phyloP scores from a whole-genome alignment of 352 stramenopile species.

The Pythium scleroteichum region DNA sequence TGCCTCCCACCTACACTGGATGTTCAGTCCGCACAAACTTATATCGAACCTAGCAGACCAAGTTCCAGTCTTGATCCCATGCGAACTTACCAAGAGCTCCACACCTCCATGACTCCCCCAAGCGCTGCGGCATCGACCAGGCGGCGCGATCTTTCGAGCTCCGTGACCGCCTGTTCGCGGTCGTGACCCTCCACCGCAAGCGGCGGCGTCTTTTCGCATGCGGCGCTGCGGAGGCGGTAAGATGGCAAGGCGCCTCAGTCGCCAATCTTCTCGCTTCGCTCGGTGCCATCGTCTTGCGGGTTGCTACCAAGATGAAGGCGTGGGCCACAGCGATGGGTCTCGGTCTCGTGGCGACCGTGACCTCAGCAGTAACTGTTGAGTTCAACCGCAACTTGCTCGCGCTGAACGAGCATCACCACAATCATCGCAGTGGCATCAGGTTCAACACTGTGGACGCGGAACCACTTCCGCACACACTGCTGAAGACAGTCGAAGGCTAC shows the following conservation, averaged over 20 bases:
- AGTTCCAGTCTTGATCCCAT: no score
- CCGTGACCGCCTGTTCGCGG: no score
- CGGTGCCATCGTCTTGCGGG: background rate
- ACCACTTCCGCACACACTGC: constrained; percentile 13
- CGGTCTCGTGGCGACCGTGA: constrained; percentile 9
- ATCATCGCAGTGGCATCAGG: constrained; percentile 14
- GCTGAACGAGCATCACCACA: background rate
- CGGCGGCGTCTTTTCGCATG: no score
- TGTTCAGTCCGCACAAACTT: background rate
- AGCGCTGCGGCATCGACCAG: no score
- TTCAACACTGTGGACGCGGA: constrained; percentile 25
- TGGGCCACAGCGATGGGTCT: constrained; percentile 13
- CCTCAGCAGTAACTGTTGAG: constrained; percentile 21
- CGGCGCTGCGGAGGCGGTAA: no score
- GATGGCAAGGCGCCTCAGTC: no score
- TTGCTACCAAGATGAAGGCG: background rate
- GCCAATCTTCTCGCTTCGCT: background rate
- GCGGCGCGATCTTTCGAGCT: no score
- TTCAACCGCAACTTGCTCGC: constrained; percentile 29
- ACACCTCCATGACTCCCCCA: no score
- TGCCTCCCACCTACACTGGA: background rate
- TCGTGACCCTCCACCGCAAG: no score
- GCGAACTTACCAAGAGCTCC: no score
- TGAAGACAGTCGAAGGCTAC: constrained; percentile 9
- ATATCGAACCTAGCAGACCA: background rate